Evolutionary conservation across 2,329 filamentous ascomycete species (phyloP), one percentile per base, ranked within the genome.

Genomic region (Mycogone perniciosa): DNA sequence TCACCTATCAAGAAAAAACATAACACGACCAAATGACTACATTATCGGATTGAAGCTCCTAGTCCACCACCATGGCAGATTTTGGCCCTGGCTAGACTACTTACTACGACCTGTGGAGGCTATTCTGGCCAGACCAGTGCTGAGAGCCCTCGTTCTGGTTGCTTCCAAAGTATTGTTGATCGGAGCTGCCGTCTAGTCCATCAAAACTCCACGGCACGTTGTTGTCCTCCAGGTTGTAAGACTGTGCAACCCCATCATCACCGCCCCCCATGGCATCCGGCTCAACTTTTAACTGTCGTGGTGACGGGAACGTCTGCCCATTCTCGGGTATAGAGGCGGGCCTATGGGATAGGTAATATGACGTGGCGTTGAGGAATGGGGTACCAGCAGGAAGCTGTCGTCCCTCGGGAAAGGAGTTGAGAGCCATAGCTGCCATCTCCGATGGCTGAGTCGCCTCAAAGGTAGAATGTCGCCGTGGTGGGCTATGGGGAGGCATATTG

Each of bases 401-500:
- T 4, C 45, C 46, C 26, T 59, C 58, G 4, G 49, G 31, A 11
- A 54, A 46, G 3, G 52, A 34, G 10, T 46, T 46, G 11, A 58
- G 46, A 11, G 53, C 10, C 38, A 58, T 43, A 8, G 35, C 33
- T 7, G 53, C 39, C 44, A 60, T 43, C n/a, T 57, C 57, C 7
- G 58, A 39, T 10, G 53, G 33, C n/a, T 53, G 52, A 4, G 52
- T 7, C 9, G 48, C 43, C 5, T 62, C 60, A 29, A 59, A 59
- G 5, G 54, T 45, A 29, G 60, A 60, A 35, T 55, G 54, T 11
- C 57, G 55, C 48, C 56, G 44, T 7, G 54, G 52, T 8, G 54
- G 9, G 37, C 53, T 53, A 6, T 59, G 44, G n/a, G 54, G 42
- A 5, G 58, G 57, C 60, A 62, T 61, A 20, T 60, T 57, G 42